Percentiles rank a stretch among this genome's conserved stretches.
These are phyloP conservation scores for Trichoderma asperellum DNA, from an alignment of 2,329 filamentous ascomycete genomes.

Conservation along the genomic window DNA sequence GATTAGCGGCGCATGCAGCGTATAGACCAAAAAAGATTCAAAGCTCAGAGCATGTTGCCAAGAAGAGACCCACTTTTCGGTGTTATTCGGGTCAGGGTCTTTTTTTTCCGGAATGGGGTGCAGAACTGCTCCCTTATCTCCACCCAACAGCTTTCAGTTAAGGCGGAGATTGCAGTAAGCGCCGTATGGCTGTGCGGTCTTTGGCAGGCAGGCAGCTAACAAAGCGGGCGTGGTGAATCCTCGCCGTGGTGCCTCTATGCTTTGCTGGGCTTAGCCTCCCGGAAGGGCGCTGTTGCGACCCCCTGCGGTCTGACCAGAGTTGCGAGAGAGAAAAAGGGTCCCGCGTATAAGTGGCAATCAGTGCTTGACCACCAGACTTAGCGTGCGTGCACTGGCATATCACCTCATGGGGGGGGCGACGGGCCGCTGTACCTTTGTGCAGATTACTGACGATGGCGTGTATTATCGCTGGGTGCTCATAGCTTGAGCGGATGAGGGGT, in stretches of 20 bases:
- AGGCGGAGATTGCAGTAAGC: constrained; percentile 13
- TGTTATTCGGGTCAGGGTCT: constrained; percentile 4
- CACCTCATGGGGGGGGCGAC: constrained; percentile 22
- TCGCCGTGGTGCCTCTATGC: background rate
- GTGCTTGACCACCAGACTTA: background rate
- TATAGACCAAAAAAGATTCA: background rate
- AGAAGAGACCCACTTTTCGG: background rate
- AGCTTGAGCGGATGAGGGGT: background rate
- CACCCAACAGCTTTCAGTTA: background rate
- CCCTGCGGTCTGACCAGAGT: constrained; percentile 14
- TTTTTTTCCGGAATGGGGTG: constrained; percentile 2
- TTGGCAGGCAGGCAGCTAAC: constrained; percentile 1
- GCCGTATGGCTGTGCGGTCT: background rate
- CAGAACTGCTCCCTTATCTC: constrained; percentile 10
- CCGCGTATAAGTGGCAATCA: background rate
- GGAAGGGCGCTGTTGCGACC: background rate
- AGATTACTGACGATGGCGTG: constrained; percentile 6
- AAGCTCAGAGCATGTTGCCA: background rate
- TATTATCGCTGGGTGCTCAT: background rate
- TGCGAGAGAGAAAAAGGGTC: background rate
- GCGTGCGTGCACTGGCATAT: constrained; percentile 11
- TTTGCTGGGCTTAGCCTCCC: background rate
- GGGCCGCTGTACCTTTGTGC: background rate
- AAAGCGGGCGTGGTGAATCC: background rate
- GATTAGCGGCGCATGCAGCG: background rate